Evolutionary conservation across 805 yeast genomes (phyloP), one percentile per base, ranked within the genome.

Genomic region (Saturnispora silvae): DNA sequence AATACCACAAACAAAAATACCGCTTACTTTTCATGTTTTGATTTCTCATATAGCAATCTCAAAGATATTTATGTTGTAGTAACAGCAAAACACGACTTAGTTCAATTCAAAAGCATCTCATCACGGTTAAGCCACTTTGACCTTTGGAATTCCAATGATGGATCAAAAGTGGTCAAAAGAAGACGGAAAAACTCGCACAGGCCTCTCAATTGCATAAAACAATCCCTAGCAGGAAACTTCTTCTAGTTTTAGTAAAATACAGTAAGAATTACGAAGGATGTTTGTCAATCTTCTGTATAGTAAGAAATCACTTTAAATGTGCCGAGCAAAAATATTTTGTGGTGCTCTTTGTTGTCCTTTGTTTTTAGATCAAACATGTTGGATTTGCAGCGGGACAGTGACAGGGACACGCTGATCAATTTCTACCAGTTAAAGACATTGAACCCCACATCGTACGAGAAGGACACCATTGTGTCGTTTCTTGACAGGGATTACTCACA

Each of bases 351-450:
- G 5, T 23, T 10, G 22, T 18, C 19, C 13, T 24, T 19, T 18
- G 11, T 7, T 25, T 10, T 30, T 25, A n/a, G 11, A 30, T 25
- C 22, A 14, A n/a, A n/a, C n/a, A 33, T 23, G 25, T 11, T 44
- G 30, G 37, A 41, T 28, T 15, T 31, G 10, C 37, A 36, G 6
- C 31, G 27, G 11, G 35, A 33, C 3, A 30, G 35, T 13, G 51
- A 49, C 28, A 39, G 44, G 18, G 36, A 34, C 4, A 33, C 40
- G 4, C 39, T 57, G 33, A 37, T 50, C 35, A 49, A 49, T 11
- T 63, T 62, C 31, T 73, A 72, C 46, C 68, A 67, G 37, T 49
- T 73, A 33, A 60, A 53, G 28, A 60, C 72, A 0, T 45, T 64
- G 18, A 40, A 57, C 25, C 79, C 78, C 0, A 42, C 43, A 4